phyloP scores from a whole-genome alignment of 2,329 filamentous ascomycete genomes.

The Triangularia setosa region DNA sequence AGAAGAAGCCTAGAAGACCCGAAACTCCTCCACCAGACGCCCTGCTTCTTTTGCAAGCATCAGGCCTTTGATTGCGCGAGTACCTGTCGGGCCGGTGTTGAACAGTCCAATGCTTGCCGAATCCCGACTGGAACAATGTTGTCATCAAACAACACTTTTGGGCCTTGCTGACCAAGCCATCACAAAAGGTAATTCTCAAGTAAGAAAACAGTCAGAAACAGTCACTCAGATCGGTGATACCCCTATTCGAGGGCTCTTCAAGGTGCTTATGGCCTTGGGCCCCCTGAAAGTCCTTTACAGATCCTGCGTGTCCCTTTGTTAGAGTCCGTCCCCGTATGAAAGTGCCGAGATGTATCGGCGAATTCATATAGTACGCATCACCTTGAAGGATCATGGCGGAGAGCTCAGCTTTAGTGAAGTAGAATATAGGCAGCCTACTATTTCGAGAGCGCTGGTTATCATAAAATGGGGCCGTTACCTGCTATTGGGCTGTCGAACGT shows the following conservation, averaged over 20 bases:
- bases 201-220: neutral
- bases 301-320: neutral
- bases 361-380: neutral
- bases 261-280: neutral
- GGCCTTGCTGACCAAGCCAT: neutral
- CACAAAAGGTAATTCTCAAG: neutral
- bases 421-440: neutral
- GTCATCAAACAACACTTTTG: neutral
- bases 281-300: neutral
- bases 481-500: neutral
- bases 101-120: neutral
- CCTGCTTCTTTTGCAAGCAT: neutral
- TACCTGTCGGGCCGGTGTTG: neutral
- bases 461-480: neutral
- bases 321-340: neutral
- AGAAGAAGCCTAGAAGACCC: neutral
- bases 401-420: neutral
- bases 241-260: neutral
- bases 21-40: neutral
- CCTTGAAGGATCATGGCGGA: neutral
- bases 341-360: neutral
- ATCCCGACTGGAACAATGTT: neutral
- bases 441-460: neutral
- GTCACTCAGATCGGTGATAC: neutral
- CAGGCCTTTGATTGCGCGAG: neutral